Evolutionary conservation across 2,329 filamentous ascomycete species (phyloP).

Genomic region (Diaporthe ampelina): DNA sequence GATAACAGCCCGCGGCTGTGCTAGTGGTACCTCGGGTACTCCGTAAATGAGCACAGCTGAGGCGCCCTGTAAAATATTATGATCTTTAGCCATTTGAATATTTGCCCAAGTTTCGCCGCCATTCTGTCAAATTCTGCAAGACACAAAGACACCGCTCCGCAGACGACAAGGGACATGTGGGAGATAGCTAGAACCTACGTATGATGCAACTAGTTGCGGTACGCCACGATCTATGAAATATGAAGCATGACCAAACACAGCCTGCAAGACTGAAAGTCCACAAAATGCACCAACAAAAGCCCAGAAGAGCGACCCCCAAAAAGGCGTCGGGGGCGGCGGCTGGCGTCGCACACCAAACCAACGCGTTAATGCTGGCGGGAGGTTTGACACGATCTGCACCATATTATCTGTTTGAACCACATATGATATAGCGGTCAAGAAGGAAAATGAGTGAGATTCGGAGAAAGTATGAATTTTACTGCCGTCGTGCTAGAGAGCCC

Average conservation of each 20-base stretch:
- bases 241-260: constrained; percentile 2
- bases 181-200: background rate
- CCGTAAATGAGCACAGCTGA: constrained; percentile 8
- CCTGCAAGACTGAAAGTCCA: background rate
- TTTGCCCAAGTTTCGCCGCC: no score
- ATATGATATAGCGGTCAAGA: background rate
- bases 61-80: background rate
- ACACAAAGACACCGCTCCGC: background rate
- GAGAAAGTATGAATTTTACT: background rate
- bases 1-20: constrained; percentile 6
- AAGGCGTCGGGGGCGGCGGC: background rate
- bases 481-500: background rate
- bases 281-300: constrained; percentile 5
- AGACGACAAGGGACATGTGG: background rate
- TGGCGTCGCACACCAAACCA: constrained; percentile 4
- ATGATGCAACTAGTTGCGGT: constrained; percentile 9
- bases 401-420: background rate
- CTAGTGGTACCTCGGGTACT: constrained; percentile 6
- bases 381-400: background rate
- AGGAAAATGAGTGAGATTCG: background rate
- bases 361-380: background rate
- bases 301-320: background rate
- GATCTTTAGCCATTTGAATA: background rate
- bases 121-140: no score
- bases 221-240: constrained; percentile 17